These are phyloP conservation scores for Bolboschoenus planiculmis DNA, from an alignment of 176 grass and related monocot genomes.

Conservation along the genomic window DNA sequence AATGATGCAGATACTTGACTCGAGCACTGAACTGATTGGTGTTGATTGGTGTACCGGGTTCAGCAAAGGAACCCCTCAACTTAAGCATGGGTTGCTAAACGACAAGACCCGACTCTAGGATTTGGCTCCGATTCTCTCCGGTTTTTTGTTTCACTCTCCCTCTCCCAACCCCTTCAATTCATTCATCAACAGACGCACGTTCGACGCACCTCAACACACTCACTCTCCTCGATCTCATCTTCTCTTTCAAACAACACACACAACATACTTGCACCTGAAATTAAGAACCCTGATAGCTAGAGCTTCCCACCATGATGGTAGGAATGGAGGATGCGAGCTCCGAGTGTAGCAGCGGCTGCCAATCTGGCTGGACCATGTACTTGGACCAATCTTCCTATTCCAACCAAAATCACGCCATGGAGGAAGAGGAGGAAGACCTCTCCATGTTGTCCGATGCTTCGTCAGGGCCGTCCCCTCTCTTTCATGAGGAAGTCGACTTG, in stretches of 20 bases:
- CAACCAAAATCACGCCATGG: slow-evolving; percentile 1
- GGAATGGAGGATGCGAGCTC: slow-evolving; percentile 53
- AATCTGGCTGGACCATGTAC: slow-evolving; percentile 98
- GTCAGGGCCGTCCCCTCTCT: slow-evolving; percentile 74
- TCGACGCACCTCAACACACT: neutral
- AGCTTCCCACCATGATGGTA: slow-evolving; percentile 17
- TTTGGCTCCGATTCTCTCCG: slow-evolving; percentile 20
- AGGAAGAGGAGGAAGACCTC: slow-evolving; percentile 62
- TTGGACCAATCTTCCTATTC: slow-evolving; percentile 55
- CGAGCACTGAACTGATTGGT: neutral
- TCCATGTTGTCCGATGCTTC: slow-evolving; percentile 98
- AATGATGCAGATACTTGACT: too few relatives aligned
- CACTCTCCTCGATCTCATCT: neutral
- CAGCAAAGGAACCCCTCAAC: neutral
- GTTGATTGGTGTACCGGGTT: neutral
- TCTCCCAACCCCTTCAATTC: neutral
- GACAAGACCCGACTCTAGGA: slow-evolving; percentile 16
- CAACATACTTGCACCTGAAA: slow-evolving; percentile 8
- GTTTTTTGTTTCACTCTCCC: neutral
- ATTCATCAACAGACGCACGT: neutral
- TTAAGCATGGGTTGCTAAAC: slow-evolving; percentile 21
- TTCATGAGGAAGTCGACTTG: slow-evolving; percentile 29
- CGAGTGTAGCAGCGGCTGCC: slow-evolving; percentile 94
- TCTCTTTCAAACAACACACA: neutral
- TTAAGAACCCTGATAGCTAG: neutral